A percentile compares a stretch with the other conserved stretches of the same genome.
Evolutionary conservation across 208 protist genomes (phyloP).

Genomic region (Entamoeba histolytica): DNA sequence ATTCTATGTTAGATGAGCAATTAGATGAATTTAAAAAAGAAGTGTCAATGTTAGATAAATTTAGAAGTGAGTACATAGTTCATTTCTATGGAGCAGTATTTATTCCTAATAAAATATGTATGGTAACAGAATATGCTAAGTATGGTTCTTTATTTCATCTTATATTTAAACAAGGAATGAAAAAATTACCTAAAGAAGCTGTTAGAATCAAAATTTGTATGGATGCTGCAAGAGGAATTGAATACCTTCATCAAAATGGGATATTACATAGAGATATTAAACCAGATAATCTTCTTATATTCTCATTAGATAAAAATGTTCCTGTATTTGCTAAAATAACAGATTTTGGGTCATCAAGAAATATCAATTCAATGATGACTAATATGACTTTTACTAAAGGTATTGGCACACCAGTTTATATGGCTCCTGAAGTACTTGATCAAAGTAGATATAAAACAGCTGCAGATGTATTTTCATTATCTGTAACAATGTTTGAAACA

Average conservation of each 20-base stretch:
- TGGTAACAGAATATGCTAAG: conserved; percentile 35
- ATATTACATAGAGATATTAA: conserved; percentile 11
- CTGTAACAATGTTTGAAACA: conserved; percentile 33
- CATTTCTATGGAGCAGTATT: conserved; percentile 39
- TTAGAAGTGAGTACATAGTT: conserved; percentile 35
- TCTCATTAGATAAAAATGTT: not conserved
- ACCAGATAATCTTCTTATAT: not conserved
- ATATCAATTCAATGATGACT: not conserved
- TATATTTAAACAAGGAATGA: not conserved
- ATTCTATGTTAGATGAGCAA: not conserved
- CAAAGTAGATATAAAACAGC: conserved; percentile 21
- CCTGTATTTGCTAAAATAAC: not conserved
- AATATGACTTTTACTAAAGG: not conserved
- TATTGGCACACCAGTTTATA: conserved; percentile 18
- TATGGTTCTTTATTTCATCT: conserved; percentile 11
- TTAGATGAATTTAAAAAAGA: conserved; percentile 28
- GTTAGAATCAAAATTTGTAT: not conserved
- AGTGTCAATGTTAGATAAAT: conserved; percentile 16
- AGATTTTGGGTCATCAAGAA: conserved; percentile 7
- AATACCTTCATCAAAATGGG: not conserved
- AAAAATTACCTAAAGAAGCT: not conserved
- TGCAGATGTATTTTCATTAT: conserved; percentile 40
- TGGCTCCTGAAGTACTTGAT: conserved; percentile 31
- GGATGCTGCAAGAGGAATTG: not conserved
- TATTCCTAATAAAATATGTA: conserved; percentile 24